Percentiles rank a stretch among this genome's conserved stretches.
These are phyloP conservation scores for Penicillium sp. DNA, from an alignment of 2,329 filamentous ascomycete species.

Conservation along the genomic window DNA sequence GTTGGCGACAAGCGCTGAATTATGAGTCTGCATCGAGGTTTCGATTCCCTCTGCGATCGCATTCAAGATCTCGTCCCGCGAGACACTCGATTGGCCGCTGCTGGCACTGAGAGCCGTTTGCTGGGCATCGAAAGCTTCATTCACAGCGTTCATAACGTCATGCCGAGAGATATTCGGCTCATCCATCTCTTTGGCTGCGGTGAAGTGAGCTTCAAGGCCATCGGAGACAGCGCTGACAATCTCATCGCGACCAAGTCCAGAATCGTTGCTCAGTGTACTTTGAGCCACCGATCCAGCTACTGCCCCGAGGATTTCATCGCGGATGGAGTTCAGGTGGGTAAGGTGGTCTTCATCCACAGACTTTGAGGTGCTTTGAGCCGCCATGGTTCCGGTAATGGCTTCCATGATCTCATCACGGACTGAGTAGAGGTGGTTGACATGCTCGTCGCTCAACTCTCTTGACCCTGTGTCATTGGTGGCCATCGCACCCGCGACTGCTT, in stretches of 20 bases:
- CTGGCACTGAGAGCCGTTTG: conserved; percentile 22
- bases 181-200: conserved; percentile 58
- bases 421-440: conserved; percentile 6
- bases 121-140: conserved; percentile 36
- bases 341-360: conserved; percentile 14
- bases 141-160: conserved; percentile 34
- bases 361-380: conserved; percentile 1
- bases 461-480: conserved; percentile 22
- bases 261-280: conserved; percentile 35
- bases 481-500: conserved; percentile 29
- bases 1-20: conserved; percentile 30
- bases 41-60: conserved; percentile 31
- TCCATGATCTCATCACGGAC: conserved; percentile 61
- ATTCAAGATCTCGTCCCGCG: conserved; percentile 50
- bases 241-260: conserved; percentile 54
- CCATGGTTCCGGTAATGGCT: conserved; percentile 48
- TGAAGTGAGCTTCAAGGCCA: conserved; percentile 53
- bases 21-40: conserved; percentile 33
- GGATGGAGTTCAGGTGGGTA: conserved; percentile 12
- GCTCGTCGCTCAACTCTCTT: conserved; percentile 17
- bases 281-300: conserved; percentile 33
- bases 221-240: conserved; percentile 63
- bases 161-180: conserved; percentile 31
- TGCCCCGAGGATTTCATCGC: conserved; percentile 33
- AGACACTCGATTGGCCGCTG: conserved; percentile 41